Percentiles rank a stretch among this genome's conserved stretches.
phyloP scores from a whole-genome alignment of 768 basidiomycete genomes.

The Termitomyces heimii region DNA sequence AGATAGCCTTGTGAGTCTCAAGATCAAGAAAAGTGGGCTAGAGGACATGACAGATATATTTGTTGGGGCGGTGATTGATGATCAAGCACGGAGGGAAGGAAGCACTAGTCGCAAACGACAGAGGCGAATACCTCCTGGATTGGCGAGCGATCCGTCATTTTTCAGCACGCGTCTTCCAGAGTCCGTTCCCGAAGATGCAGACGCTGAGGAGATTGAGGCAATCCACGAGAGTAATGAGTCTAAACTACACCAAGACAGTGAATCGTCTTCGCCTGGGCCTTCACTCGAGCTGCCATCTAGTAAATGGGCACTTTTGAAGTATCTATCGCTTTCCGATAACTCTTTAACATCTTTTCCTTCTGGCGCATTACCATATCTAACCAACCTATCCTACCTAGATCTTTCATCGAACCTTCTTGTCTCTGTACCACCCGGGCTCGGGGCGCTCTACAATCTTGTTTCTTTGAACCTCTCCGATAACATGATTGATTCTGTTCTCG shows the following conservation, averaged over 20 bases:
- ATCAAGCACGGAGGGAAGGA: slow-evolving; percentile 59
- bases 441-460: slow-evolving; percentile 68
- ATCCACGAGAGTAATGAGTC: slow-evolving; percentile 14
- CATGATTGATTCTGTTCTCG: slow-evolving; percentile 93
- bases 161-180: slow-evolving; percentile 46
- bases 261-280: slow-evolving; percentile 23
- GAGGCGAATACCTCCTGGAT: slow-evolving; percentile 34
- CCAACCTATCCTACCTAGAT: slow-evolving; percentile 77
- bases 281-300: slow-evolving; percentile 41
- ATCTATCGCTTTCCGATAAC: slow-evolving; percentile 77
- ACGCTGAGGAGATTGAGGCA: slow-evolving; percentile 16
- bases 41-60: slow-evolving; percentile 79
- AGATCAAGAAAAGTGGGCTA: slow-evolving; percentile 72
- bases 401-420: slow-evolving; percentile 89
- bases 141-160: slow-evolving; percentile 38
- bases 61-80: slow-evolving; percentile 73
- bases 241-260: slow-evolving; percentile 11
- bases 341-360: slow-evolving; percentile 75
- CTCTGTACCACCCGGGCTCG: slow-evolving; percentile 76
- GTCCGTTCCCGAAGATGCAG: slow-evolving; percentile 47
- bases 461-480: slow-evolving; percentile 97
- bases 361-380: slow-evolving; percentile 57
- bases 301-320: slow-evolving; percentile 73
- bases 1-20: slow-evolving; percentile 65
- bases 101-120: slow-evolving; percentile 40